Conservation (phyloP, 2,329 filamentous ascomycete genomes). For the Tolypocladium paradoxum region DNA sequence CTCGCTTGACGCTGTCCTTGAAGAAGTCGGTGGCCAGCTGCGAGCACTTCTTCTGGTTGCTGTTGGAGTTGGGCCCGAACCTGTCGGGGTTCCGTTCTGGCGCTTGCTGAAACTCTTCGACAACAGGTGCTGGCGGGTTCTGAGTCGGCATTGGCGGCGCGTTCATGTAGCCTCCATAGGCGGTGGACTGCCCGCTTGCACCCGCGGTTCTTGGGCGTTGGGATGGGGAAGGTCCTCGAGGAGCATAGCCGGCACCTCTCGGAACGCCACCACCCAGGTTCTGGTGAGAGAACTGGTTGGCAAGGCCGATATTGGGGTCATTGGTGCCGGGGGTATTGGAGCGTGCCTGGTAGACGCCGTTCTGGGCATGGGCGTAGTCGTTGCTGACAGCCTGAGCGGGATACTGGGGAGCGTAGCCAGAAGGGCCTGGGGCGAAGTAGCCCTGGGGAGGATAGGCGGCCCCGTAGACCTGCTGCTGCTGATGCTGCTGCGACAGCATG, state of each 20-base stretch:
- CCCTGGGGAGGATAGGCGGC: slow-evolving; percentile 33
- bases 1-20: slow-evolving; percentile 95
- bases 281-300: slow-evolving; percentile 95
- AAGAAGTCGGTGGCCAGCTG: slow-evolving; percentile 82
- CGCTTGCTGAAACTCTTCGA: slow-evolving; percentile 60
- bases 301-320: slow-evolving; percentile 81
- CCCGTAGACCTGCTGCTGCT: slow-evolving; percentile 30
- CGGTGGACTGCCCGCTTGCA: slow-evolving; percentile 48
- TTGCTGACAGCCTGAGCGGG: slow-evolving; percentile 26
- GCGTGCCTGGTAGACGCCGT: slow-evolving; percentile 35
- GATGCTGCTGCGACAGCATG: slow-evolving; percentile 19
- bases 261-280: slow-evolving; percentile 64
- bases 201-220: slow-evolving; percentile 81
- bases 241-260: slow-evolving; percentile 58
- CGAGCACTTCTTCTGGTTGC: slow-evolving; percentile 60
- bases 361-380: slow-evolving; percentile 41
- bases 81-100: slow-evolving; percentile 83
- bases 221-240: slow-evolving; percentile 55
- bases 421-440: slow-evolving; percentile 54
- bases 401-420: slow-evolving; percentile 40
- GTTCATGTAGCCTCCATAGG: slow-evolving; percentile 55
- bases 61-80: slow-evolving; percentile 51
- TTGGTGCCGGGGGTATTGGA: slow-evolving; percentile 53
- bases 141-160: slow-evolving; percentile 55
- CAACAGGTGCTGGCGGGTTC: slow-evolving; percentile 39